Base-by-base conservation (phyloP, 495 filamentous ascomycete genomes). In the Letharia columbiana region DNA sequence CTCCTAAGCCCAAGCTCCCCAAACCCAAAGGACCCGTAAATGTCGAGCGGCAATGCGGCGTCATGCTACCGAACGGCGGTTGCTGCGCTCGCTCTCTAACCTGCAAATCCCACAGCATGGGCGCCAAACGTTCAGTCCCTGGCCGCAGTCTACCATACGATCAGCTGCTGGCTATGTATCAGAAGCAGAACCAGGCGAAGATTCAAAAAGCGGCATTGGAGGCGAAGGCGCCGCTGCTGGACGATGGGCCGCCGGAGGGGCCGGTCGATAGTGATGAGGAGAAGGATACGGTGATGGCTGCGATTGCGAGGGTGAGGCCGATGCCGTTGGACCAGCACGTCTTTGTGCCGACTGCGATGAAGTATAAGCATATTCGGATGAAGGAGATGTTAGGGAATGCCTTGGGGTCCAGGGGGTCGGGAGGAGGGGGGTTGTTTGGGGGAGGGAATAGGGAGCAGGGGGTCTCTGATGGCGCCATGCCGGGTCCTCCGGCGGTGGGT, bases 151-250 rank as follows among this genome's bases (percentile, higher is more conserved):
- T 96, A 61, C 95, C 95, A 2, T 98, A 98, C 73, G 93, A 98
- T 75, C 91, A 94, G 85, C 79, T 98, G 37, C 83, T 98, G 33
- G 86, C 90, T 40, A 89, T 91, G 23, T 98, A 98, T 75, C 94
- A 98, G 79, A 97, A 97, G 82, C 96, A 96, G 81, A 98, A 98
- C 74, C 94, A 98, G 77, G 94, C 94, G 17, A 93, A 95, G 71
- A 90, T 94, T 78, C 93, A 97, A 74, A 95, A 96, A 78, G 91
- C 91, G 50, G 90, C 91, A 42, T 89, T 98, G 70, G 92, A 96
- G 73, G 92, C 92, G 68, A 93, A 93, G 73, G 92, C 91, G 11
- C 91, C 93, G n/a, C 77, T 93, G 8, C 88, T 90, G 64, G 92
- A 97, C 60, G 92, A 96, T 60, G 87, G 90, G 23, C 88, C 88